phyloP scores from a whole-genome alignment of 2,329 filamentous ascomycete genomes.

The Calonectria hawksworthii region DNA sequence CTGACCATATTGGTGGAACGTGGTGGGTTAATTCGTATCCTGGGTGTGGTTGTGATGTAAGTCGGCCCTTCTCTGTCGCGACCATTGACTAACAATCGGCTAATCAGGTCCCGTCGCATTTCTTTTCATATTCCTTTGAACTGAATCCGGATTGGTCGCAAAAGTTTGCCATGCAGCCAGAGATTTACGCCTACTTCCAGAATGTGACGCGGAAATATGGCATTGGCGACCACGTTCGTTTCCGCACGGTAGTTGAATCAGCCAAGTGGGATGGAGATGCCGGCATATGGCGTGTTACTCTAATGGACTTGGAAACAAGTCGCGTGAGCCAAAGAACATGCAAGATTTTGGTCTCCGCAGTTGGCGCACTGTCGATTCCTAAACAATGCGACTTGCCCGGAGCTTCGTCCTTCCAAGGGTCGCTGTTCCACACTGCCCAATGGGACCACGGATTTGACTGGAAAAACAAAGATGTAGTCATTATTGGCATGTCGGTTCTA shows the following conservation, averaged over 20 bases:
- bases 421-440: slow-evolving; percentile 42
- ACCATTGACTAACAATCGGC: neutral
- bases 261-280: slow-evolving; percentile 40
- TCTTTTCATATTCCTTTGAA: slow-evolving; percentile 47
- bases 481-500: slow-evolving; percentile 36
- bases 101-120: slow-evolving; percentile 42
- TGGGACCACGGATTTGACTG: slow-evolving; percentile 47
- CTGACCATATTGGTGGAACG: slow-evolving; percentile 40
- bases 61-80: neutral
- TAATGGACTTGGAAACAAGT: slow-evolving; percentile 29
- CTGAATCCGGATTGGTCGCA: slow-evolving; percentile 46
- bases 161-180: slow-evolving; percentile 43
- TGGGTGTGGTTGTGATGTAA: slow-evolving; percentile 44
- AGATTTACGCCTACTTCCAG: slow-evolving; percentile 44
- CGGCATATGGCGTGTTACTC: slow-evolving; percentile 35
- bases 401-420: slow-evolving; percentile 34
- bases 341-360: slow-evolving; percentile 43
- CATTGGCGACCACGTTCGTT: slow-evolving; percentile 37
- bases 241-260: slow-evolving; percentile 36
- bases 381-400: slow-evolving; percentile 41
- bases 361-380: slow-evolving; percentile 40
- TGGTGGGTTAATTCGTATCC: slow-evolving; percentile 47
- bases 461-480: slow-evolving; percentile 39
- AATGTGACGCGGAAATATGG: slow-evolving; percentile 35
- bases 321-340: slow-evolving; percentile 13